Evolutionary conservation across 805 yeast species (phyloP).

Genomic region (Candida awuae): DNA sequence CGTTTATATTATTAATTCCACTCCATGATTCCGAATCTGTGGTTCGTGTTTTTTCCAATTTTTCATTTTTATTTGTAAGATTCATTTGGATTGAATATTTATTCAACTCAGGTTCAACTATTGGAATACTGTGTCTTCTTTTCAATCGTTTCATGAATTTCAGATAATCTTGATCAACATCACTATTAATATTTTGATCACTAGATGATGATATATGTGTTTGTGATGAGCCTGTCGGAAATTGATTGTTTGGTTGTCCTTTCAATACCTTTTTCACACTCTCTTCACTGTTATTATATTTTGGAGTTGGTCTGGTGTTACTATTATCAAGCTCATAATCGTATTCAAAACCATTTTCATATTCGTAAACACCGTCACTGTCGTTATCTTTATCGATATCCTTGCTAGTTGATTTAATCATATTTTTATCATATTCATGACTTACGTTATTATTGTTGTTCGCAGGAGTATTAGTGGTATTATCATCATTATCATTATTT

Average conservation of each 20-base stretch:
- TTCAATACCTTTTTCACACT: not conserved
- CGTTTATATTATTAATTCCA: not conserved
- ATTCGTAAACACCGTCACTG: conserved; percentile 11
- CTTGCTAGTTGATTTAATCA: no score
- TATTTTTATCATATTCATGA: no score
- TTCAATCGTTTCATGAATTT: conserved; percentile 21
- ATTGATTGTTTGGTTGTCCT: not conserved
- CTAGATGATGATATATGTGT: not conserved
- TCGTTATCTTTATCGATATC: conserved; percentile 8
- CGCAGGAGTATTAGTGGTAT: no score
- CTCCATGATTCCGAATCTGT: not conserved
- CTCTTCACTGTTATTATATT: no score
- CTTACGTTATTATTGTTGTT: no score
- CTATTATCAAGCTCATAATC: conserved; percentile 13
- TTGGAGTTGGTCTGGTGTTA: not conserved
- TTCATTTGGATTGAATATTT: conserved; percentile 21
- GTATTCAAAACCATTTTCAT: conserved; percentile 15
- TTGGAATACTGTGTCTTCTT: conserved; percentile 36
- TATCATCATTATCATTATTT: not conserved
- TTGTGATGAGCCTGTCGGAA: conserved; percentile 2
- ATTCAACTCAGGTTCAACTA: conserved; percentile 28
- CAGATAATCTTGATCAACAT: conserved; percentile 15
- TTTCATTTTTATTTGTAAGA: conserved; percentile 6
- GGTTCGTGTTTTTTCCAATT: no score
- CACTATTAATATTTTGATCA: not conserved